phyloP scores from a whole-genome alignment of 2,329 filamentous ascomycete genomes.

The Alternaria postmessia region DNA sequence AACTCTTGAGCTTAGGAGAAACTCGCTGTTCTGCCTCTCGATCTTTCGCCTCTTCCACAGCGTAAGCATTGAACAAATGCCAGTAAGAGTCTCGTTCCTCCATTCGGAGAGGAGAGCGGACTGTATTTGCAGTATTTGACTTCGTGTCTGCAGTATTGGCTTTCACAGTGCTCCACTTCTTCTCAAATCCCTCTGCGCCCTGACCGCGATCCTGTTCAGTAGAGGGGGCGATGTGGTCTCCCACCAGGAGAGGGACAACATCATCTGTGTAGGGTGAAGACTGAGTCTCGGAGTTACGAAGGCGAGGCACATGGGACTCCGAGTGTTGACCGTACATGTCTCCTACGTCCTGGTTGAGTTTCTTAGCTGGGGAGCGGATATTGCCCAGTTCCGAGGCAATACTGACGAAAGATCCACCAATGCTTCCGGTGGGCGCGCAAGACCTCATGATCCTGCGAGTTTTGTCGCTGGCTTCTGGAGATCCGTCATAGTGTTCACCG shows the following conservation, averaged over 20 bases:
- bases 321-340: neutral
- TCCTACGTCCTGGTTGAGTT: neutral
- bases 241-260: neutral
- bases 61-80: neutral
- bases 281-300: neutral
- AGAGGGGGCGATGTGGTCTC: neutral
- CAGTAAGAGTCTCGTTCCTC: neutral
- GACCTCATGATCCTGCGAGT: neutral
- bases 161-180: slow-evolving; percentile 4
- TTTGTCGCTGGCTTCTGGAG: neutral
- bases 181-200: neutral
- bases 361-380: too few species aligned
- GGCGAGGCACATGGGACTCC: neutral
- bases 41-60: neutral
- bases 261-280: neutral
- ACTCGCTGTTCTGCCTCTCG: neutral
- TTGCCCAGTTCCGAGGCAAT: neutral
- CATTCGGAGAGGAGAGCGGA: neutral
- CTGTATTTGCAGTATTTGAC: neutral
- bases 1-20: slow-evolving; percentile 6
- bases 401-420: neutral
- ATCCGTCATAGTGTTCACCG: neutral
- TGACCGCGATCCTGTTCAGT: neutral
- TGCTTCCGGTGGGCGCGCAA: neutral
- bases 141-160: neutral